phyloP scores from a whole-genome alignment of 176 grass and related monocot genomes.

The Hsuehochloa calcarea region DNA sequence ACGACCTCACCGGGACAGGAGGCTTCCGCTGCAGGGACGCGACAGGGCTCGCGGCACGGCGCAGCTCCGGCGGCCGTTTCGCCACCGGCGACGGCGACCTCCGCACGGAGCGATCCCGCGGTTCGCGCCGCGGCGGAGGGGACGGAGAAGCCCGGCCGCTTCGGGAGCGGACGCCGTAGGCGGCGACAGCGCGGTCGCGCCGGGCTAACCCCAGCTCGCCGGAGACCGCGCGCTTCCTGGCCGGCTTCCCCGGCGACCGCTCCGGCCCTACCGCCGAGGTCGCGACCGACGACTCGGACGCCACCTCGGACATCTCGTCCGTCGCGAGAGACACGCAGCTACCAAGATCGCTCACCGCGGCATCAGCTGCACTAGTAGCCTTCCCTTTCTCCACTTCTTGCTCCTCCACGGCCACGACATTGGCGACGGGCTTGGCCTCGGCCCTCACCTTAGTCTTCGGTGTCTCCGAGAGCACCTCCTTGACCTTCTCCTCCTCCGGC shows the following conservation, averaged over 20 bases:
- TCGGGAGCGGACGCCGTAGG: constrained; percentile 50
- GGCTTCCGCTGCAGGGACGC: constrained; percentile 13
- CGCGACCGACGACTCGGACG: constrained; percentile 48
- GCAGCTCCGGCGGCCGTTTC: constrained; percentile 42
- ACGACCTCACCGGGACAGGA: constrained; percentile 29
- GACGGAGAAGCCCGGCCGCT: constrained; percentile 54
- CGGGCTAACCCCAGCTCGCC: constrained; percentile 44
- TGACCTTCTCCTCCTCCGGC: constrained; percentile 83
- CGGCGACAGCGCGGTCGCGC: constrained; percentile 36
- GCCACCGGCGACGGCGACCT: constrained; percentile 66
- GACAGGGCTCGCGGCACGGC: constrained; percentile 19
- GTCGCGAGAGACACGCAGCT: constrained; percentile 49
- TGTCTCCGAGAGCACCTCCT: constrained; percentile 89
- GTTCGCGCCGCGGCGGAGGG: constrained; percentile 42
- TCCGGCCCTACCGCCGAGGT: constrained; percentile 36
- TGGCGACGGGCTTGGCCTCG: constrained; percentile 23
- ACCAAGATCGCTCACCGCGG: constrained; percentile 41
- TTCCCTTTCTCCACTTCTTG: constrained; percentile 15
- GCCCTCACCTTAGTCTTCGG: constrained; percentile 29
- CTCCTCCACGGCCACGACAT: constrained; percentile 27
- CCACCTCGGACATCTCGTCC: constrained; percentile 40
- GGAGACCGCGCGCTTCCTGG: constrained; percentile 56
- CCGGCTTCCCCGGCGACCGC: constrained; percentile 38
- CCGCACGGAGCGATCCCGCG: constrained; percentile 55
- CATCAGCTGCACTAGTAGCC: constrained; percentile 6